These are phyloP conservation scores for Kluyveromyces dobzhanskii DNA, from an alignment of 805 yeast species.

Conservation along the genomic window DNA sequence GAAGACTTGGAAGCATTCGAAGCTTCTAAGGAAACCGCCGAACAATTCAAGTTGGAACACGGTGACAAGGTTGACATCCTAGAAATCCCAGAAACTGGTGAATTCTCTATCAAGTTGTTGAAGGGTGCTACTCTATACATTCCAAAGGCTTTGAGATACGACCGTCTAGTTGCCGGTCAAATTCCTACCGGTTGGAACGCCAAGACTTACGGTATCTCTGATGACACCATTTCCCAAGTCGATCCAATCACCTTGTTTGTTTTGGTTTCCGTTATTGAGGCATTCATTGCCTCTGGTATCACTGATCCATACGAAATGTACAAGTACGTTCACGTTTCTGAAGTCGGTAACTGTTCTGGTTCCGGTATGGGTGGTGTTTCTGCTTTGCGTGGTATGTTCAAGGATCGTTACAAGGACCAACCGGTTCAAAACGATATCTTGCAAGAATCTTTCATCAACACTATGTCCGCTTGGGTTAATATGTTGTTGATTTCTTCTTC, in stretches of 20 bases:
- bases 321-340: constrained; percentile 96
- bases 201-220: constrained; percentile 86
- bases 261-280: constrained; percentile 91
- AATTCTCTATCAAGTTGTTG: constrained; percentile 79
- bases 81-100: constrained; percentile 83
- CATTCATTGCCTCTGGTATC: constrained; percentile 86
- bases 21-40: constrained; percentile 90
- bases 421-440: constrained; percentile 96
- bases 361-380: constrained; percentile 99
- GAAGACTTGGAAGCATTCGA: constrained; percentile 96
- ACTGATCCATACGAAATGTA: constrained; percentile 98
- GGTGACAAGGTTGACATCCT: constrained; percentile 90
- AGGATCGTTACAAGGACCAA: constrained; percentile 82
- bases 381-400: constrained; percentile 97
- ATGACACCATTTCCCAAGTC: constrained; percentile 87
- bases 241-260: constrained; percentile 93
- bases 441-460: constrained; percentile 97
- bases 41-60: constrained; percentile 87
- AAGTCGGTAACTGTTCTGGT: constrained; percentile 98
- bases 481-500: constrained; percentile 95
- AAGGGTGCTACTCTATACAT: constrained; percentile 87
- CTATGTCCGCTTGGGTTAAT: constrained; percentile 99
- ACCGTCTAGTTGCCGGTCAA: constrained; percentile 69
- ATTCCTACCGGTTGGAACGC: constrained; percentile 99
- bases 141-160: constrained; percentile 69